Evolutionary conservation across 148 eudicot species (phyloP).

Genomic region (Nepenthes gracilis): DNA sequence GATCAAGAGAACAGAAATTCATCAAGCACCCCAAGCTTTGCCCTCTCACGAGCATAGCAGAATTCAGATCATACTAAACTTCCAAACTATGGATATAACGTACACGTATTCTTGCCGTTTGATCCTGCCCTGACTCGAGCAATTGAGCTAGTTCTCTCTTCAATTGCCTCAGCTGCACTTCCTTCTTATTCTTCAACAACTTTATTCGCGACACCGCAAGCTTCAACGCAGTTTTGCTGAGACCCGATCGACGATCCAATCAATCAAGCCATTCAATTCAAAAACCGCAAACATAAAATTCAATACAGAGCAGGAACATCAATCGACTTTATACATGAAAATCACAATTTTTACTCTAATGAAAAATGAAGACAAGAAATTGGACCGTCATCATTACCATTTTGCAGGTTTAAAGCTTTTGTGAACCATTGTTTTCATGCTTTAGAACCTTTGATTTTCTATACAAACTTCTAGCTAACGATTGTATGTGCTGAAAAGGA

Average conservation of each 20-base stretch:
- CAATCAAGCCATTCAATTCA: not conserved
- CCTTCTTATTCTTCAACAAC: slow-evolving; percentile 87
- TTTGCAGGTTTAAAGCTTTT: slow-evolving; percentile 80
- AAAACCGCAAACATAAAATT: not conserved
- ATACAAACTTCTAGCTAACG: no score
- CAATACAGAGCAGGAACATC: slow-evolving; percentile 1
- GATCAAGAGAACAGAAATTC: no score
- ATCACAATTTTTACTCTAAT: not conserved
- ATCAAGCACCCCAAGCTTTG: not conserved
- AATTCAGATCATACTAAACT: not conserved
- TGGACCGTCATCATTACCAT: slow-evolving; percentile 36
- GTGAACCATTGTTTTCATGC: slow-evolving; percentile 40
- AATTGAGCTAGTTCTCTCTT: slow-evolving; percentile 74
- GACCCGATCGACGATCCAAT: not conserved
- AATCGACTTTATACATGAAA: not conserved
- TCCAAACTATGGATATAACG: slow-evolving; percentile 1
- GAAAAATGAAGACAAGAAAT: not conserved
- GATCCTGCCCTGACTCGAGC: slow-evolving; percentile 83
- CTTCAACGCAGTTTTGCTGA: slow-evolving; percentile 88
- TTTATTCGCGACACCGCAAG: slow-evolving; percentile 71
- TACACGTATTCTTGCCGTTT: slow-evolving; percentile 82
- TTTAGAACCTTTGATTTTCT: not conserved
- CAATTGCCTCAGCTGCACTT: slow-evolving; percentile 53
- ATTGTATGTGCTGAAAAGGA: no score
- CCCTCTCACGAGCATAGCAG: not conserved